These are phyloP conservation scores for Fusarium sp. DNA, from an alignment of 2,329 filamentous ascomycete genomes.

Conservation along the genomic window DNA sequence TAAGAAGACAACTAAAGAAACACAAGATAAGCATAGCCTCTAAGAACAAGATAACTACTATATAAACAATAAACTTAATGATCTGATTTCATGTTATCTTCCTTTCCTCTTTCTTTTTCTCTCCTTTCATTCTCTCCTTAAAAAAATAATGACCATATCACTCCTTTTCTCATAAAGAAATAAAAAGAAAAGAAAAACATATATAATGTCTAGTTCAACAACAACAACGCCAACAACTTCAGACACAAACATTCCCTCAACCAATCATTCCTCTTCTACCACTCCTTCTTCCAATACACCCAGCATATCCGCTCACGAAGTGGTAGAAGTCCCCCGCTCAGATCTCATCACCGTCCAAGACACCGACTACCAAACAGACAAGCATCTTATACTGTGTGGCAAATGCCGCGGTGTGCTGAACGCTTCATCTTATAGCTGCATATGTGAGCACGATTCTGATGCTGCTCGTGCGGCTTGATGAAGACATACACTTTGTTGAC, in stretches of 20 bases:
- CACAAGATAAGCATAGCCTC: background rate
- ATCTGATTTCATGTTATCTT: background rate
- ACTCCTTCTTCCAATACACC: slow-evolving; percentile 1
- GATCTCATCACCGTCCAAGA: slow-evolving; percentile 17
- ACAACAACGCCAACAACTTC: background rate
- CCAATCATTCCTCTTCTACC: background rate
- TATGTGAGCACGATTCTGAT: slow-evolving; percentile 22
- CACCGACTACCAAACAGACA: slow-evolving; percentile 21
- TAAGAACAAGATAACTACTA: background rate
- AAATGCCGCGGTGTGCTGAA: slow-evolving; percentile 31
- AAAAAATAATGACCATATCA: background rate
- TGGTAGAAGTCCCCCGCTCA: slow-evolving; percentile 27
- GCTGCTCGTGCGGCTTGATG: slow-evolving; percentile 29
- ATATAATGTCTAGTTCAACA: slow-evolving; percentile 18
- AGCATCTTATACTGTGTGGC: slow-evolving; percentile 20
- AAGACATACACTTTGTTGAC: background rate
- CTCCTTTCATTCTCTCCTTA: background rate
- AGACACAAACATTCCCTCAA: background rate
- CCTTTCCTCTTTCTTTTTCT: background rate
- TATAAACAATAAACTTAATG: slow-evolving; percentile 8
- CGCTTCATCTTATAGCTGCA: slow-evolving; percentile 17
- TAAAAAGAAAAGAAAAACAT: background rate
- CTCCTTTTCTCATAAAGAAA: background rate
- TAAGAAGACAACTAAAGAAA: background rate
- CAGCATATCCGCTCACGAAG: slow-evolving; percentile 13